Evolutionary conservation across 768 basidiomycete species (phyloP).

Genomic region (Leccinum longicurvipes): DNA sequence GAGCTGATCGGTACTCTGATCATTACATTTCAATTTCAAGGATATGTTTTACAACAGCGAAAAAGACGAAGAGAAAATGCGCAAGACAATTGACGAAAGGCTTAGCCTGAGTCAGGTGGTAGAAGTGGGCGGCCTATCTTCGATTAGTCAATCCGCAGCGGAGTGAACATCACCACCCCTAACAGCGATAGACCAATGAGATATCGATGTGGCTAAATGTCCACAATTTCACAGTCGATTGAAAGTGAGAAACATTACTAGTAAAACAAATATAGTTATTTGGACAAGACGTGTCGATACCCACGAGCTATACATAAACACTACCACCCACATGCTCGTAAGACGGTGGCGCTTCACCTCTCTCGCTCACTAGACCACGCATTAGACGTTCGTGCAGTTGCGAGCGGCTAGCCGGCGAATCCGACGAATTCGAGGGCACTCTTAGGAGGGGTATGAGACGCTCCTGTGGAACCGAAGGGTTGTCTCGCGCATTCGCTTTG

Average conservation of each 20-base stretch:
- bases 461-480: constrained; percentile 11
- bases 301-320: not conserved
- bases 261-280: not conserved
- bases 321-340: constrained; percentile 10
- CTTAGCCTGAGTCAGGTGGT: too few relatives aligned
- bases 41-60: not conserved
- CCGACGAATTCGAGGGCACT: constrained; percentile 30
- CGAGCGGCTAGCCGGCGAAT: constrained; percentile 42
- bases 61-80: not conserved
- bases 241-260: not conserved
- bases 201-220: not conserved
- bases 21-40: not conserved
- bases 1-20: constrained; percentile 13
- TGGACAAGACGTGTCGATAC: not conserved
- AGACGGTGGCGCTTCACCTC: constrained; percentile 80
- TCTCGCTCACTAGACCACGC: constrained; percentile 75
- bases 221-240: not conserved
- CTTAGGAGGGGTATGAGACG: constrained; percentile 35
- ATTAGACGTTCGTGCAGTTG: constrained; percentile 75
- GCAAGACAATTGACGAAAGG: too few relatives aligned
- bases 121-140: too few relatives aligned
- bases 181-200: not conserved
- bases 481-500: constrained; percentile 12
- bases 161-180: not conserved
- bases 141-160: too few relatives aligned